Base-by-base conservation (phyloP, 2,329 filamentous ascomycete species). In the Exophiala lecanii-corni region DNA sequence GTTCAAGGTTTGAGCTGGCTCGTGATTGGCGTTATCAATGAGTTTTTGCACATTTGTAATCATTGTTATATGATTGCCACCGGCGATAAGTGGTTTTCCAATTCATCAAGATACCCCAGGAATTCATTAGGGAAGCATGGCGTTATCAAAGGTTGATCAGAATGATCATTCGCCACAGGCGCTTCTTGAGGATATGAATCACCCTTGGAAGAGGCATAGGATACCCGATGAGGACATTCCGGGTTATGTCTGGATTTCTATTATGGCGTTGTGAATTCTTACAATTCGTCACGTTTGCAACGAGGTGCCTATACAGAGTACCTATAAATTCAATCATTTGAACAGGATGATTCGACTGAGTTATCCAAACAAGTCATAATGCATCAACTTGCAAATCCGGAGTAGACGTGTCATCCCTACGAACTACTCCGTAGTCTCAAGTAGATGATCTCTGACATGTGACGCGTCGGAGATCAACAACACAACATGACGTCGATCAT, bases 131-230 rank as follows among this genome's bases (percentile, higher is more conserved):
- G 54, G 51, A 56, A 56, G 54, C 45, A 26, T 34, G 40, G 43
- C 43, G 45, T 51, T 38, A 49, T 35, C 41, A 26, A 25, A n/a
- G n/a, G n/a, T n/a, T n/a, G n/a, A n/a, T n/a, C n/a, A n/a, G n/a
- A n/a, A 36, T 17, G 19, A 39, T 21, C 35, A 47, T n/a, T n/a
- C 41, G 36, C 39, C 34, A 51, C 43, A 34, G 51, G 51, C 51
- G 51, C 54, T 55, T 51, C 47, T 50, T 54, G 84, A 51, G 89
- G 89, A n/a, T 66, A 62, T 0, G 91, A 91, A 26, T 96, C 39
- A 41, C 49, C 49, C 33, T 49, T 51, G 49, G 49, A 43, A 35
- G 41, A 33, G 37, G 36, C 33, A 35, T 20, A 25, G 36, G 28
- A 39, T 28, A 35, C 43, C 30, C 6, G 23, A 35, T 19, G 33